phyloP scores from a whole-genome alignment of 805 yeast genomes.

The Candida adriatica region DNA sequence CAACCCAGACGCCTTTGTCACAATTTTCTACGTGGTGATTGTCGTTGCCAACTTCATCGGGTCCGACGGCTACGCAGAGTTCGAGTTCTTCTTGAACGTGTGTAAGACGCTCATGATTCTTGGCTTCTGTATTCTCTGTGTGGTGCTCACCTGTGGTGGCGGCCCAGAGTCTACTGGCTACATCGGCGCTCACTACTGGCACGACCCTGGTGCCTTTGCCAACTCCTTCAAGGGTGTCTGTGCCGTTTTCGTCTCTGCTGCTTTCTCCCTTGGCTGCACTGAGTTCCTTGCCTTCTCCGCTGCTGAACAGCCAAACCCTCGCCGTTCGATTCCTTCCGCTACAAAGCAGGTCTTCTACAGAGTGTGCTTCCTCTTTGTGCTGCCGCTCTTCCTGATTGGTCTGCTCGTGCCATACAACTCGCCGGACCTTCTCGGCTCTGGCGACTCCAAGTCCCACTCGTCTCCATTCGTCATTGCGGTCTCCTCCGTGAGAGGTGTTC shows the following conservation, averaged over 20 bases:
- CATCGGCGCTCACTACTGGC: constrained; percentile 56
- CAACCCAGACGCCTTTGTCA: constrained; percentile 50
- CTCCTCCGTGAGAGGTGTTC: constrained; percentile 51
- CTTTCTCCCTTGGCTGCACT: constrained; percentile 60
- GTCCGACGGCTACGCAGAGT: constrained; percentile 63
- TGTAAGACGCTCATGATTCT: constrained; percentile 51
- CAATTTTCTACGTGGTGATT: constrained; percentile 46
- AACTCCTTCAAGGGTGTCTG: constrained; percentile 54
- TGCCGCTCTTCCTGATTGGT: constrained; percentile 48
- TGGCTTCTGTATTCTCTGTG: constrained; percentile 51
- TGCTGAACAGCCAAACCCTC: constrained; percentile 55
- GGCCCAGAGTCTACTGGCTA: constrained; percentile 30
- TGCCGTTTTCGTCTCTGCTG: constrained; percentile 55
- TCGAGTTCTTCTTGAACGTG: constrained; percentile 50
- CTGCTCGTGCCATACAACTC: constrained; percentile 55
- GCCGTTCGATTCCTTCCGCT: constrained; percentile 55
- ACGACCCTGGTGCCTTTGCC: constrained; percentile 44
- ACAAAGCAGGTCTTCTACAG: constrained; percentile 63
- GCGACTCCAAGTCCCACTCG: constrained; percentile 47
- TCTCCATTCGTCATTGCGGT: constrained; percentile 77
- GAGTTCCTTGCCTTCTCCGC: constrained; percentile 62
- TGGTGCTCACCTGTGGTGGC: constrained; percentile 54
- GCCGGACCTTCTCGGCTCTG: constrained; percentile 40
- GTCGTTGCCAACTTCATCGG: constrained; percentile 49
- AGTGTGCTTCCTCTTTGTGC: constrained; percentile 49